Base-by-base conservation (phyloP, 2,329 filamentous ascomycete species). In the Xylariaceae sp. region DNA sequence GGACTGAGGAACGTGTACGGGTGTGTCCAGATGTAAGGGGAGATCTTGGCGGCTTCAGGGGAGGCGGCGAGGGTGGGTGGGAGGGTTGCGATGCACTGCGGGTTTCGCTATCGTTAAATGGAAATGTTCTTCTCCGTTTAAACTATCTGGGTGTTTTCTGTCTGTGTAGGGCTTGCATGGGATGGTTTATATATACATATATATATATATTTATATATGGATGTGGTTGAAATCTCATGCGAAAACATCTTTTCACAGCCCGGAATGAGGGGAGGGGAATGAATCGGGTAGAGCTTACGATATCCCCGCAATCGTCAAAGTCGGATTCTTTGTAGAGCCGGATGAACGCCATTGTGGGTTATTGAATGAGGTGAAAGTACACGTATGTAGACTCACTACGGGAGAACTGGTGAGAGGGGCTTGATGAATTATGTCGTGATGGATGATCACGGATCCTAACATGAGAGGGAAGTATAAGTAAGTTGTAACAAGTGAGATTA, bases 11-110 rank as follows among this genome's bases (percentile, higher is more conserved):
- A 67, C 12, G 74, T 77, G 70, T 74, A 79, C 39, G 72, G 76
- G 62, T 78, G 76, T 6, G 75, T 76, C 77, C 77, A 80, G 62
- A 79, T 60, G 67, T 79, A 79, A 1, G 76, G 76, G 11, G 74
- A 70, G 32, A 77, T 68, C 19, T 67, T 67, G 46, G 60, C 57
- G 4, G 70, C 71, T 8, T 62, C 63, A 37, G 70, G 64, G 31
- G 72, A 73, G 19, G 61, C 44, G 30, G 61, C 39, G n/a, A 78
- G 71, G 3, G 71, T 72, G 0, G 73, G 72, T 3, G 75, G 74
- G 19, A 79, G 72, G 34, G 76, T 79, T 31, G 67, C 72, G 51
- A 75, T 73, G 64, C 77, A 79, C 77, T 78, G 32, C n/a, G 39
- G 39, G 12, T 2, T 40, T 29, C 51, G 3, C 19, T 29, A 12